Evolutionary conservation across 148 eudicot species (phyloP).

Genomic region (Rhododendron molle): DNA sequence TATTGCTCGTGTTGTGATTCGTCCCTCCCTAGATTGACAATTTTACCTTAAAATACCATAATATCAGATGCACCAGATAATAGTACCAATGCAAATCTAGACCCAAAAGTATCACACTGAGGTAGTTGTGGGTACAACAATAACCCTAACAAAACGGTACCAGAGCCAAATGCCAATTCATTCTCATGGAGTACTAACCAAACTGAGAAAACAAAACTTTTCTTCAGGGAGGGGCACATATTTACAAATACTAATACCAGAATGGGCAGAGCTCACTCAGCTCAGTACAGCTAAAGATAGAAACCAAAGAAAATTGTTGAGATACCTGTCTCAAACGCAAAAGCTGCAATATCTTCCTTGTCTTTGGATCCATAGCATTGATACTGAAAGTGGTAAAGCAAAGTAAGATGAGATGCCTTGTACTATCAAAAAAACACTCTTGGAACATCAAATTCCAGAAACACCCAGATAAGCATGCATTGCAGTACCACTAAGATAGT

Average conservation of each 20-base stretch:
- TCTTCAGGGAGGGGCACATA: background rate
- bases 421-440: background rate
- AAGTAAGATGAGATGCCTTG: constrained; percentile 28
- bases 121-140: background rate
- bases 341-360: constrained; percentile 49
- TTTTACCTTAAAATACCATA: background rate
- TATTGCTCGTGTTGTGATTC: too few species aligned
- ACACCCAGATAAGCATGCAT: background rate
- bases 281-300: background rate
- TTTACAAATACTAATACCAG: background rate
- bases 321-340: constrained; percentile 74
- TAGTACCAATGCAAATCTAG: background rate
- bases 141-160: background rate
- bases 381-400: background rate
- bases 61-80: background rate
- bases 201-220: too few species aligned
- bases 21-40: background rate
- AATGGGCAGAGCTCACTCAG: background rate
- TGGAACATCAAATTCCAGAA: background rate
- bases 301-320: background rate
- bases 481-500: background rate
- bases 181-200: too few species aligned
- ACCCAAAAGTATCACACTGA: background rate
- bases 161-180: background rate
- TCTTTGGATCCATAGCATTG: constrained; percentile 5